These are phyloP conservation scores for Microsporum audouinii DNA, from an alignment of 2,329 filamentous ascomycete genomes.

Conservation along the genomic window DNA sequence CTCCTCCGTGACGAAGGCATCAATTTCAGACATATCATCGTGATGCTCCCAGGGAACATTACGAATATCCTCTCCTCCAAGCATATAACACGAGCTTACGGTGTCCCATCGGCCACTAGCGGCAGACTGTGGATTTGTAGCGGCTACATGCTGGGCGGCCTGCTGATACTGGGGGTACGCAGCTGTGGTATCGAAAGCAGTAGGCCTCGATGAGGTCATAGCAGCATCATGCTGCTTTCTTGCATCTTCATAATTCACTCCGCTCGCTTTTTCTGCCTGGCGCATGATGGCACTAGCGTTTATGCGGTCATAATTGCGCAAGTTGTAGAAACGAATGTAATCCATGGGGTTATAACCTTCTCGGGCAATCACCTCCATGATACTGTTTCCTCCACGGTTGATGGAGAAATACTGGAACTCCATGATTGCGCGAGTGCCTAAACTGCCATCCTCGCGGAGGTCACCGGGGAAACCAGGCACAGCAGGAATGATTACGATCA, in stretches of 20 bases:
- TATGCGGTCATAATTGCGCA: constrained; percentile 83
- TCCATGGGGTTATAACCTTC: constrained; percentile 66
- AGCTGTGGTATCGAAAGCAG: constrained; percentile 30
- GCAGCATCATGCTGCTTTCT: constrained; percentile 35
- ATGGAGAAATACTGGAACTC: constrained; percentile 98
- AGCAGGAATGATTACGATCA: constrained; percentile 82
- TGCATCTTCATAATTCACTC: constrained; percentile 36
- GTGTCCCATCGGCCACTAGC: constrained; percentile 40
- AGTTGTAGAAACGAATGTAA: constrained; percentile 87
- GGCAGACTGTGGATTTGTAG: constrained; percentile 33
- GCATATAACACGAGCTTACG: constrained; percentile 73
- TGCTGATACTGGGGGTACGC: constrained; percentile 61
- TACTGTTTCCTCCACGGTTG: constrained; percentile 79
- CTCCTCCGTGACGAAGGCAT: constrained; percentile 87
- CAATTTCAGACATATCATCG: constrained; percentile 60
- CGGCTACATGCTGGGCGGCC: constrained; percentile 46
- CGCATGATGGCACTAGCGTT: constrained; percentile 66
- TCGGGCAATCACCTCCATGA: constrained; percentile 64
- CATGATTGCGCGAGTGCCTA: constrained; percentile 88
- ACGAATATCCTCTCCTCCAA: constrained; percentile 49
- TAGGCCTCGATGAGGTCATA: constrained; percentile 29
- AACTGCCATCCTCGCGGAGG: constrained; percentile 67
- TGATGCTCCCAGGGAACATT: constrained; percentile 66
- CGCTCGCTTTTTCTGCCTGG: constrained; percentile 35
- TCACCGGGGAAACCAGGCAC: constrained; percentile 93